These are phyloP conservation scores for Kalmusia sp. DNA, from an alignment of 2,329 filamentous ascomycete genomes.

Conservation along the genomic window DNA sequence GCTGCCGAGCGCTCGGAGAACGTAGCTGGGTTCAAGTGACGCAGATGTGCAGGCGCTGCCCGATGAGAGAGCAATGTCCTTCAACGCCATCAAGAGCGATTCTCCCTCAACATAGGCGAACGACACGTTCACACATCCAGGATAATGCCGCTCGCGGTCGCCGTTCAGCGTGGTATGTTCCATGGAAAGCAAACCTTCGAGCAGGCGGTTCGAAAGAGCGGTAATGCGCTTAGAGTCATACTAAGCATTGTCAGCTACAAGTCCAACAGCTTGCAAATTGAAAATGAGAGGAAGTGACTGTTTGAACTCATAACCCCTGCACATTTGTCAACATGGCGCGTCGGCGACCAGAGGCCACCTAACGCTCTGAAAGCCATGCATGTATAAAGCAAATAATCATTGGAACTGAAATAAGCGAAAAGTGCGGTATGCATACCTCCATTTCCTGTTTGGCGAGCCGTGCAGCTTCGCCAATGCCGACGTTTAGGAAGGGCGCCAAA, in stretches of 20 bases:
- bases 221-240: constrained; percentile 91
- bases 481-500: constrained; percentile 83
- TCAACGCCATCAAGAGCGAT: constrained; percentile 96
- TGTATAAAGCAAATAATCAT: constrained; percentile 86
- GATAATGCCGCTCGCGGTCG: constrained; percentile 82
- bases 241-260: constrained; percentile 56
- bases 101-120: constrained; percentile 99
- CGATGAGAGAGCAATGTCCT: constrained; percentile 96
- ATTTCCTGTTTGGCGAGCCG: constrained; percentile 90
- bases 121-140: constrained; percentile 96
- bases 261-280: background rate
- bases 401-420: constrained; percentile 30
- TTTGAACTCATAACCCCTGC: constrained; percentile 68
- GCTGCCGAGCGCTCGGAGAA: constrained; percentile 90
- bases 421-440: constrained; percentile 68
- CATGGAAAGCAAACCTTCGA: constrained; percentile 82
- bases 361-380: constrained; percentile 86
- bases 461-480: constrained; percentile 95
- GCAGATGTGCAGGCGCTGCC: constrained; percentile 97
- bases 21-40: constrained; percentile 95
- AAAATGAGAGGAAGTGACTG: background rate
- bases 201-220: constrained; percentile 80
- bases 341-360: constrained; percentile 38
- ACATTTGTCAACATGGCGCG: constrained; percentile 62
- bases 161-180: constrained; percentile 95